phyloP scores from a whole-genome alignment of 1,139 yeast species.

The Spencermartinsiella ligniputridi region DNA sequence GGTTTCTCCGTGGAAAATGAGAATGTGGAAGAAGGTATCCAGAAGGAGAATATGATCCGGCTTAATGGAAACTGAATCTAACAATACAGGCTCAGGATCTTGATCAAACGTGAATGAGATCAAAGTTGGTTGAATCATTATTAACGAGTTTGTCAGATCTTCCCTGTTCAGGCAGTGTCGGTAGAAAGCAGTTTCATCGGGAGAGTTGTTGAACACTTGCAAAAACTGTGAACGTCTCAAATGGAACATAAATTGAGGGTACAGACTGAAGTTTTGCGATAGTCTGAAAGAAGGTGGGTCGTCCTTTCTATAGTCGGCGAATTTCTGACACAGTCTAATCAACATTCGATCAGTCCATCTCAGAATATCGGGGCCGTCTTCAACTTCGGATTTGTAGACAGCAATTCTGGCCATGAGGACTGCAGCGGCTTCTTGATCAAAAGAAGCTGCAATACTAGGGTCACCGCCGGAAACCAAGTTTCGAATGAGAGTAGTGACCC shows the following conservation, averaged over 20 bases:
- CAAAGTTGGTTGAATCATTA: slow-evolving; percentile 95
- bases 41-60: slow-evolving; percentile 83
- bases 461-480: slow-evolving; percentile 50
- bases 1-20: slow-evolving; percentile 92
- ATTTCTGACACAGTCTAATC: slow-evolving; percentile 78
- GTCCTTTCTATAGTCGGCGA: slow-evolving; percentile 82
- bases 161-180: slow-evolving; percentile 89
- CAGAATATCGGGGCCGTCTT: slow-evolving; percentile 63
- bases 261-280: slow-evolving; percentile 73
- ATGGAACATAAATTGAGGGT: slow-evolving; percentile 95
- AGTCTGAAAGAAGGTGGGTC: slow-evolving; percentile 72
- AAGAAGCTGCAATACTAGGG: slow-evolving; percentile 54
- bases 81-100: slow-evolving; percentile 81
- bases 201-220: slow-evolving; percentile 95
- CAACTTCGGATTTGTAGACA: slow-evolving; percentile 78
- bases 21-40: slow-evolving; percentile 94
- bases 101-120: slow-evolving; percentile 81
- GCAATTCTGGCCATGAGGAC: slow-evolving; percentile 93
- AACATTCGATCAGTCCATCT: slow-evolving; percentile 85
- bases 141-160: slow-evolving; percentile 87
- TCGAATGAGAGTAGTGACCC: slow-evolving; percentile 86
- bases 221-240: slow-evolving; percentile 94
- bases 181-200: slow-evolving; percentile 97
- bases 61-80: slow-evolving; percentile 88
- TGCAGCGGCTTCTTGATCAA: slow-evolving; percentile 98